Percentiles rank a stretch among this genome's conserved stretches.
phyloP scores from a whole-genome alignment of 495 filamentous ascomycete genomes.

The Tetracladium setigerum region DNA sequence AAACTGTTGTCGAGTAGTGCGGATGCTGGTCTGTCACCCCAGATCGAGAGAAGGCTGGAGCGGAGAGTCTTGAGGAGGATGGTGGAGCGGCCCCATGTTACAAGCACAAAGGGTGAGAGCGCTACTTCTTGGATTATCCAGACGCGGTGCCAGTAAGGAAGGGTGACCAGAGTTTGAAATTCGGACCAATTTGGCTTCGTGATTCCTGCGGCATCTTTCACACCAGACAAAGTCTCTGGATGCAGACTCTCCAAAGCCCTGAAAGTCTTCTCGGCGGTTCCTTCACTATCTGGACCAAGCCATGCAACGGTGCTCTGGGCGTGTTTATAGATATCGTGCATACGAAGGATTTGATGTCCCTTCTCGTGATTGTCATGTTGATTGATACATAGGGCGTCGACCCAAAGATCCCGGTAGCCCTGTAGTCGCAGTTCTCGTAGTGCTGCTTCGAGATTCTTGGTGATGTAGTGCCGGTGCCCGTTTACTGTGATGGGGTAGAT shows the following conservation, averaged over 20 bases:
- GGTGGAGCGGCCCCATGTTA: conserved; percentile 1
- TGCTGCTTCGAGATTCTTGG: conserved; percentile 8
- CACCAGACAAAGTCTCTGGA: not conserved
- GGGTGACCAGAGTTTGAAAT: not conserved
- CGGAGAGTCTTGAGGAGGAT: not conserved
- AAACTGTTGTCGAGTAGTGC: too few relatives aligned
- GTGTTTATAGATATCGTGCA: conserved; percentile 19
- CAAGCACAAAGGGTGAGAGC: not conserved
- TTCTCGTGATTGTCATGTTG: conserved; percentile 16
- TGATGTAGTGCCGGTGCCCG: not conserved
- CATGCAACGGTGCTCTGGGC: not conserved
- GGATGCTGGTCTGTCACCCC: too few relatives aligned
- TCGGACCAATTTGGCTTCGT: not conserved
- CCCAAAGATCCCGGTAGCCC: conserved; percentile 11
- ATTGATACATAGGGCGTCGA: conserved; percentile 29
- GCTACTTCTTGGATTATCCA: conserved; percentile 8
- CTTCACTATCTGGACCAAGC: conserved; percentile 17
- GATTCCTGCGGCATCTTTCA: not conserved
- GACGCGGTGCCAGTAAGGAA: conserved; percentile 5
- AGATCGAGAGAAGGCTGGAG: too few relatives aligned
- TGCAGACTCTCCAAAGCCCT: conserved; percentile 1
- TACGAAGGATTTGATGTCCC: conserved; percentile 16
- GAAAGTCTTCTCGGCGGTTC: conserved; percentile 5
- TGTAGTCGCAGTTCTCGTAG: conserved; percentile 9
- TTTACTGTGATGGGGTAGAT: conserved; percentile 11